These are phyloP conservation scores for Leccinellum albellum DNA, from an alignment of 768 basidiomycete genomes.

Conservation along the genomic window DNA sequence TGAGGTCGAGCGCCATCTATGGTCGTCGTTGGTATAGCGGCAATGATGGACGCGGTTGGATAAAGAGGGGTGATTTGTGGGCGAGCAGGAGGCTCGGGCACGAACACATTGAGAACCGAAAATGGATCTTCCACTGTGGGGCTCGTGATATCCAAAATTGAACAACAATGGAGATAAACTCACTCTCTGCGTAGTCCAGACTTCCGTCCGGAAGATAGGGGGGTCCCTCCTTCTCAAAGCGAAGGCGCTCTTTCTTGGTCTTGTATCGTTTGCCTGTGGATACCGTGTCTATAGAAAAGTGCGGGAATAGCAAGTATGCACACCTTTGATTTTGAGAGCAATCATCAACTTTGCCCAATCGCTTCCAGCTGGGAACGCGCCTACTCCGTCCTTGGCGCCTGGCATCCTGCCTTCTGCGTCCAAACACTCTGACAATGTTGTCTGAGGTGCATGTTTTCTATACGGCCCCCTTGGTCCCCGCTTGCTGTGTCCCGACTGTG, in stretches of 20 bases:
- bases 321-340: slow-evolving; percentile 72
- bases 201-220: slow-evolving; percentile 74
- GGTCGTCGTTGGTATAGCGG: slow-evolving; percentile 1
- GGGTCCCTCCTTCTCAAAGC: slow-evolving; percentile 74
- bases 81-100: slow-evolving; percentile 52
- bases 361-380: slow-evolving; percentile 65
- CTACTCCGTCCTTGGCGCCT: slow-evolving; percentile 73
- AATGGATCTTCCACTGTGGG: slow-evolving; percentile 75
- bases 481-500: slow-evolving; percentile 18
- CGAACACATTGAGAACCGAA: slow-evolving; percentile 58
- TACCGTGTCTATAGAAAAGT: background rate
- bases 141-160: background rate
- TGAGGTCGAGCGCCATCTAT: slow-evolving; percentile 1
- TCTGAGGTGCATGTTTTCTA: slow-evolving; percentile 45
- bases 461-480: slow-evolving; percentile 52
- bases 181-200: slow-evolving; percentile 69
- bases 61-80: slow-evolving; percentile 59
- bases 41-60: slow-evolving; percentile 35
- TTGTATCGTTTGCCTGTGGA: slow-evolving; percentile 61
- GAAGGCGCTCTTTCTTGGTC: slow-evolving; percentile 75
- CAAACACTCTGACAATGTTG: slow-evolving; percentile 41
- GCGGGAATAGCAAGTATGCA: background rate
- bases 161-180: slow-evolving; percentile 16
- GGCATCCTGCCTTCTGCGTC: slow-evolving; percentile 72
- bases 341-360: slow-evolving; percentile 74